These are phyloP conservation scores for Nemania abortiva DNA, from an alignment of 2,329 filamentous ascomycete species.

Conservation along the genomic window DNA sequence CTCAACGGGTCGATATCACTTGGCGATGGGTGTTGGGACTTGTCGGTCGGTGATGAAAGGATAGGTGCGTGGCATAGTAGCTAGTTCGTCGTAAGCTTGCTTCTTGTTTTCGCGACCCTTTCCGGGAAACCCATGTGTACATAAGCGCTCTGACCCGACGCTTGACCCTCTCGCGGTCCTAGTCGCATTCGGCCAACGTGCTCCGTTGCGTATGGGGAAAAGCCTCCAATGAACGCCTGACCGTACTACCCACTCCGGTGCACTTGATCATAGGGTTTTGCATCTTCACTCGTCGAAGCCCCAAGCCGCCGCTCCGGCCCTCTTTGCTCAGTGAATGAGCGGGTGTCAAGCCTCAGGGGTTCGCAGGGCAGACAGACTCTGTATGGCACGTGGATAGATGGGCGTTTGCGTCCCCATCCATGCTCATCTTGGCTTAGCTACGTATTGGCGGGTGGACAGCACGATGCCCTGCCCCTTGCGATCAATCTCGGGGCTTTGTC, in stretches of 20 bases:
- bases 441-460: slow-evolving; percentile 6
- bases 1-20: neutral
- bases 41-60: slow-evolving; percentile 12
- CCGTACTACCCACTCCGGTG: slow-evolving; percentile 32
- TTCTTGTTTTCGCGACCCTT: neutral
- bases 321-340: neutral
- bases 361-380: slow-evolving; percentile 2
- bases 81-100: neutral
- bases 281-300: slow-evolving; percentile 4
- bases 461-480: slow-evolving; percentile 19
- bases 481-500: slow-evolving; percentile 15
- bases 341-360: slow-evolving; percentile 7
- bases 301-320: slow-evolving; percentile 23
- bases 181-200: slow-evolving; percentile 42
- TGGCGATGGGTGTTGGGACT: neutral
- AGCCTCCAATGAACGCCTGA: slow-evolving; percentile 42
- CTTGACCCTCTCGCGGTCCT: slow-evolving; percentile 27
- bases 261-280: slow-evolving; percentile 26
- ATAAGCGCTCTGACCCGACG: slow-evolving; percentile 22
- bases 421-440: slow-evolving; percentile 35
- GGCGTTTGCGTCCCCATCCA: slow-evolving; percentile 7
- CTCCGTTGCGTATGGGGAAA: slow-evolving; percentile 46
- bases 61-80: neutral
- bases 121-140: slow-evolving; percentile 10
- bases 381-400: slow-evolving; percentile 11